phyloP scores from a whole-genome alignment of 371 early-diverging fungal genomes.

The Mortierella sp. region DNA sequence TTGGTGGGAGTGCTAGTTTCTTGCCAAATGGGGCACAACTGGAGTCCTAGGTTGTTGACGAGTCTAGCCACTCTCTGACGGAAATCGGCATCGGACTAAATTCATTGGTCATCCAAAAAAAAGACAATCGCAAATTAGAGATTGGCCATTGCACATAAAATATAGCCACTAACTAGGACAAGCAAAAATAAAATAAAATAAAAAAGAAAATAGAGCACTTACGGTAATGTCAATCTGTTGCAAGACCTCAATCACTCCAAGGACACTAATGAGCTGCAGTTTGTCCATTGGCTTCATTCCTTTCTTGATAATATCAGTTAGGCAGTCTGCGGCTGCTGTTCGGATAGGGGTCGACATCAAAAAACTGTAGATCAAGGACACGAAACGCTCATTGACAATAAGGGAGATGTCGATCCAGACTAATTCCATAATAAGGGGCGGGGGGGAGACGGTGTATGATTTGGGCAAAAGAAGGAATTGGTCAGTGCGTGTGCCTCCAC shows the following conservation, averaged over 20 bases:
- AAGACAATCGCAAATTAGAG: background rate
- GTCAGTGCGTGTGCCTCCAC: background rate
- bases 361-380: conserved; percentile 79
- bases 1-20: conserved; percentile 56
- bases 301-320: conserved; percentile 88
- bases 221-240: conserved; percentile 50
- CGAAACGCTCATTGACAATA: conserved; percentile 86
- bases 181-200: background rate
- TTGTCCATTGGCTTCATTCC: conserved; percentile 94
- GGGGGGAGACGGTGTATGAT: background rate
- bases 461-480: background rate
- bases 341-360: conserved; percentile 68
- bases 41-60: conserved; percentile 84
- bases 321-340: conserved; percentile 82
- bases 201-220: background rate
- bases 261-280: conserved; percentile 82
- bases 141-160: background rate
- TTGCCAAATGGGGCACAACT: conserved; percentile 82
- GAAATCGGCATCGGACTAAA: conserved; percentile 77
- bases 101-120: background rate
- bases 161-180: no score
- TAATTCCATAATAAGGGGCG: conserved; percentile 12
- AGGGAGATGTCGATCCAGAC: conserved; percentile 96
- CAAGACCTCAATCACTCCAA: conserved; percentile 77
- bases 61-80: conserved; percentile 85